Evolutionary conservation across 1,139 yeast species (phyloP), one percentile per base, ranked within the genome.

Genomic region (Eremothecium gossypii): DNA sequence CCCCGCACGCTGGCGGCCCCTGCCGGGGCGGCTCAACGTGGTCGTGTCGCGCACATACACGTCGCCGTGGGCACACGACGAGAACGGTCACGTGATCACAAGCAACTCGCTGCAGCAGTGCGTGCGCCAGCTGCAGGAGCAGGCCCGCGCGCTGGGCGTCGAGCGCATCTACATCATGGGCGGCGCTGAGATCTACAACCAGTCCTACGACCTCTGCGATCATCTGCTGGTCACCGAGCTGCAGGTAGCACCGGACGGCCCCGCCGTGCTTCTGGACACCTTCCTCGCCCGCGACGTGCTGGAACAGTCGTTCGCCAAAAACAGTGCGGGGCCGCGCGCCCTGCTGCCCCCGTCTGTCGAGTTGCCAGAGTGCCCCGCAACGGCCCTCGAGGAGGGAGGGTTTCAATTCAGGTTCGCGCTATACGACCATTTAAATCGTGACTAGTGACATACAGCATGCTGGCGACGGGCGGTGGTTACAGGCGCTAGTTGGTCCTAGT

Each of bases 171-270:
- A 79, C 57, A 71, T 93, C 30, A 91, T 91, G 49, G 99, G 99
- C 2, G 99, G 99, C 1, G 91, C 93, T 1, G 91, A 89, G 60
- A 69, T 91, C 7, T 91, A 91, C 65, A 72, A 75, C 41, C 69
- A 76, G 35, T 70, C 77, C 26, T 60, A 79, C 27, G 64, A 65
- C 0, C 43, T 66, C 4, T 75, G 82, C 1, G 72, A 74, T 40
- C 71, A 77, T 33, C 64, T 91, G 40, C 68, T 87, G 28, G 62
- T 91, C n/a, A 91, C 98, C 0, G 87, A 85, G 56, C 73, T 89
- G 28, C 55, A 58, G 26, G 60, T 52, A 45, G 51, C 44, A 1
- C 60, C 65, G 36, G 49, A 56, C 12, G 52, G 57, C 13, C 51
- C 58, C 11, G 27, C 61, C 3, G 66, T 79, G 17, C 77, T 76